Percentiles rank a stretch among this genome's conserved stretches.
Conservation (phyloP, 768 basidiomycete genomes). For the Russula earlei region DNA sequence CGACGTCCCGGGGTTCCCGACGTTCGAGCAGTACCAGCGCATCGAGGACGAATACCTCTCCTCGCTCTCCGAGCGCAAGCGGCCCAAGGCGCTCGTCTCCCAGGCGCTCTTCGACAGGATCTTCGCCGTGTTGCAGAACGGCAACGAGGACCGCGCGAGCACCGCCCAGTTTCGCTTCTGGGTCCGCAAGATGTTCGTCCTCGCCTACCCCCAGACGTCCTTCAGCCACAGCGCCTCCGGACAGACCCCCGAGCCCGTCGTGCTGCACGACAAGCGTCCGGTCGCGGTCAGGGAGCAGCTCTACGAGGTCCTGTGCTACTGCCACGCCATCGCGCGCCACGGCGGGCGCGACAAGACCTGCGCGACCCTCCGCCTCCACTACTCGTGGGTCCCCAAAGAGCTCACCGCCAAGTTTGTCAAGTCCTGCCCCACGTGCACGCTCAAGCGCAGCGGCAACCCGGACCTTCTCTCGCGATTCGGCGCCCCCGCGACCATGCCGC, state of each 20-base stretch:
- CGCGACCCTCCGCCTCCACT: slow-evolving; percentile 52
- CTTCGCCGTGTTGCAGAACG: slow-evolving; percentile 15
- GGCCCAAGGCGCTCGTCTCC: slow-evolving; percentile 20
- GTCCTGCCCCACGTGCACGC: slow-evolving; percentile 65
- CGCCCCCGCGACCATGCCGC: background rate
- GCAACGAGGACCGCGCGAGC: slow-evolving; percentile 12
- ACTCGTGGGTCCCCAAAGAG: slow-evolving; percentile 81
- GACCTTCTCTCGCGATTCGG: slow-evolving; percentile 14
- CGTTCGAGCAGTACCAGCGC: slow-evolving; percentile 17
- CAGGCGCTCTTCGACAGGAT: slow-evolving; percentile 18
- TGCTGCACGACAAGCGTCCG: slow-evolving; percentile 62
- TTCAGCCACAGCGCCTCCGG: background rate
- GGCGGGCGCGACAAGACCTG: slow-evolving; percentile 77
- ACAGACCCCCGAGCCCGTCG: slow-evolving; percentile 28
- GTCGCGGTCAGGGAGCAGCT: slow-evolving; percentile 73
- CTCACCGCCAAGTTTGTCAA: slow-evolving; percentile 72
- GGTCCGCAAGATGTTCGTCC: slow-evolving; percentile 20
- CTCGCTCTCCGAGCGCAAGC: slow-evolving; percentile 19
- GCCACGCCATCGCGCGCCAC: slow-evolving; percentile 55
- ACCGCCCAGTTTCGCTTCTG: slow-evolving; percentile 21
- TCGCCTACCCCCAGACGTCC: slow-evolving; percentile 18
- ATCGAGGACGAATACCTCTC: slow-evolving; percentile 17
- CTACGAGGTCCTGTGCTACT: slow-evolving; percentile 67
- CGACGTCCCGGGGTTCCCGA: slow-evolving; percentile 17
- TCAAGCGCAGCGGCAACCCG: slow-evolving; percentile 33